These are phyloP conservation scores for Neurospora sublineolata DNA, from an alignment of 495 filamentous ascomycete genomes.

Conservation along the genomic window DNA sequence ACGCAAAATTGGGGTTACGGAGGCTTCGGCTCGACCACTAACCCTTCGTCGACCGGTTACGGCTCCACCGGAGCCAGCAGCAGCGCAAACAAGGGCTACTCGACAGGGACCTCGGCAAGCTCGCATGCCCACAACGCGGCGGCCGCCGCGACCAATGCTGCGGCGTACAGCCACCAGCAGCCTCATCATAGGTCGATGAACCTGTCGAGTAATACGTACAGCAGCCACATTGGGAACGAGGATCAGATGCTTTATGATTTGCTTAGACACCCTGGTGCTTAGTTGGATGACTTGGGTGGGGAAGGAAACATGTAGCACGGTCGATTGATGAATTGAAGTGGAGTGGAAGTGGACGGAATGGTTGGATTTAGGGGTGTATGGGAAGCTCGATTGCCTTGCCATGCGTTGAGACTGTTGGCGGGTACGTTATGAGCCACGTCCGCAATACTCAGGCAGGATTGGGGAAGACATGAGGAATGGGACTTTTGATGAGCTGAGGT, in stretches of 20 bases:
- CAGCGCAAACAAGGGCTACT: slow-evolving; percentile 7
- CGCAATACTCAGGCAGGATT: neutral
- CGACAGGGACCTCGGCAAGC: neutral
- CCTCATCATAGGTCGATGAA: slow-evolving; percentile 20
- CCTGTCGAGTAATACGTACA: slow-evolving; percentile 20
- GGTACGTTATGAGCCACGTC: neutral
- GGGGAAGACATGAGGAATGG: neutral
- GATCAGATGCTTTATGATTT: slow-evolving; percentile 18
- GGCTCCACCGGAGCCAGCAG: slow-evolving; percentile 3
- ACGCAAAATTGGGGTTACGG: slow-evolving; percentile 3
- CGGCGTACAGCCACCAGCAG: slow-evolving; percentile 6
- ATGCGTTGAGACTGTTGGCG: neutral
- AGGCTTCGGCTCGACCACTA: slow-evolving; percentile 5
- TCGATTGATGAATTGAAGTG: neutral
- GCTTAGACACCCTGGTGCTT: slow-evolving; percentile 4
- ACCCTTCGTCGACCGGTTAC: slow-evolving; percentile 7
- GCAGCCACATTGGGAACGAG: slow-evolving; percentile 14
- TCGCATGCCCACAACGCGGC: slow-evolving; percentile 6
- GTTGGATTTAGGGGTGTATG: neutral
- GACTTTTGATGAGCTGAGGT: neutral
- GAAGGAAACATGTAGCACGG: neutral
- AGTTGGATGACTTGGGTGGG: neutral
- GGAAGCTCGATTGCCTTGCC: neutral
- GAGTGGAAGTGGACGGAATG: neutral
- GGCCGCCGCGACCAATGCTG: neutral